Evolutionary conservation across 73 alveolate species (phyloP).

Genomic region (Tetrahymena thermophila): DNA sequence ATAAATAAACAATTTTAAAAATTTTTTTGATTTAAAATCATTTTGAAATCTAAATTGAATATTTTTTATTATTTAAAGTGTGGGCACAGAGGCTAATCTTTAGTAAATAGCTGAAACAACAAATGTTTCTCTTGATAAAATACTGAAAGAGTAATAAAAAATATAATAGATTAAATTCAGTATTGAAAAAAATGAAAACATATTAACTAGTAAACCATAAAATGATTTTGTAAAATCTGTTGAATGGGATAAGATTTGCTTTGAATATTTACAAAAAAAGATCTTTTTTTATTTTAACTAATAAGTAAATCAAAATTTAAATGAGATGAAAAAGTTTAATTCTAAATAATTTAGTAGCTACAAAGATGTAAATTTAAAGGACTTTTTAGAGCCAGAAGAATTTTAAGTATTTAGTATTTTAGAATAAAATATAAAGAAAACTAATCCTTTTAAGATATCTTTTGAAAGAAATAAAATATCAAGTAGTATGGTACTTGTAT

Average conservation of each 20-base stretch:
- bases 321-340: neutral
- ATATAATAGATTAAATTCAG: neutral
- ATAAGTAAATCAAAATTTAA: neutral
- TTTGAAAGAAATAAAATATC: neutral
- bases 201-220: neutral
- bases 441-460: neutral
- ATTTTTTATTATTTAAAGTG: neutral
- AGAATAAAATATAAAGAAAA: neutral
- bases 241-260: neutral
- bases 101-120: neutral
- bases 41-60: neutral
- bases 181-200: neutral
- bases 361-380: neutral
- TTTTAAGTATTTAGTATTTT: neutral
- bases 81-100: neutral
- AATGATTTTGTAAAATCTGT: neutral
- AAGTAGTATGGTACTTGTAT: neutral
- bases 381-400: neutral
- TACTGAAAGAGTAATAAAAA: neutral
- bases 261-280: neutral
- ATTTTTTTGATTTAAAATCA: neutral
- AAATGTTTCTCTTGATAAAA: neutral
- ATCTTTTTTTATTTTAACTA: neutral
- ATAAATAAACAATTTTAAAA: too few species aligned
- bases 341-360: neutral